Evolutionary conservation across 2,329 filamentous ascomycete genomes (phyloP).

Genomic region (Diaporthe longicolla): DNA sequence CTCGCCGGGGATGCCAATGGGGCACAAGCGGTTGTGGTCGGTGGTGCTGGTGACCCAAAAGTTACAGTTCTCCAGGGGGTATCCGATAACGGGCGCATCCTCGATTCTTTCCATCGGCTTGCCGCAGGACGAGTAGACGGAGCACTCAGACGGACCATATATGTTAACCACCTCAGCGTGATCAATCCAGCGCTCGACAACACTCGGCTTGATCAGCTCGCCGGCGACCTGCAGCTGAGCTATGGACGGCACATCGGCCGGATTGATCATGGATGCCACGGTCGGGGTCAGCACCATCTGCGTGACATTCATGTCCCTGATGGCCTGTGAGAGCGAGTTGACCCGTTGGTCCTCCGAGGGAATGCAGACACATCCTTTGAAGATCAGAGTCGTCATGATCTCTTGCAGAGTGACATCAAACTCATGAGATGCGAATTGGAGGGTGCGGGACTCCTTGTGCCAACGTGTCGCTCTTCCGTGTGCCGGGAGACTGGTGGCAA

Average conservation of each 20-base stretch:
- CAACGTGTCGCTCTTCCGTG: background rate
- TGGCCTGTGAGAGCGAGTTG: background rate
- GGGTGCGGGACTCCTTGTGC: background rate
- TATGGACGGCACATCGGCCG: background rate
- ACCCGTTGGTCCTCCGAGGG: background rate
- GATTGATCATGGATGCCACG: background rate
- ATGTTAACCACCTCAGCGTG: background rate
- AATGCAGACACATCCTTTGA: background rate
- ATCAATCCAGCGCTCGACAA: background rate
- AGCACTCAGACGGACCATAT: background rate
- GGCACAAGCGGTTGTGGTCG: background rate
- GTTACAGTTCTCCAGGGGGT: background rate
- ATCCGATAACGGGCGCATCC: background rate
- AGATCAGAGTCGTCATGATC: background rate
- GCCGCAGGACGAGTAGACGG: constrained; percentile 1
- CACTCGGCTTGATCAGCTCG: background rate
- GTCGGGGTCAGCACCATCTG: background rate
- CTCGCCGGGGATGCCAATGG: background rate
- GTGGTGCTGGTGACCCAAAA: background rate
- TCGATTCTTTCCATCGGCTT: background rate
- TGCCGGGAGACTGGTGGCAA: background rate
- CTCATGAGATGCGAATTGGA: background rate
- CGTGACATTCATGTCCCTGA: background rate
- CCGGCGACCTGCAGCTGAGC: background rate
- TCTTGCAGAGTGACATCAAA: background rate